phyloP scores from a whole-genome alignment of 306 rosid genomes.

The Hylodesmum podocarpum region DNA sequence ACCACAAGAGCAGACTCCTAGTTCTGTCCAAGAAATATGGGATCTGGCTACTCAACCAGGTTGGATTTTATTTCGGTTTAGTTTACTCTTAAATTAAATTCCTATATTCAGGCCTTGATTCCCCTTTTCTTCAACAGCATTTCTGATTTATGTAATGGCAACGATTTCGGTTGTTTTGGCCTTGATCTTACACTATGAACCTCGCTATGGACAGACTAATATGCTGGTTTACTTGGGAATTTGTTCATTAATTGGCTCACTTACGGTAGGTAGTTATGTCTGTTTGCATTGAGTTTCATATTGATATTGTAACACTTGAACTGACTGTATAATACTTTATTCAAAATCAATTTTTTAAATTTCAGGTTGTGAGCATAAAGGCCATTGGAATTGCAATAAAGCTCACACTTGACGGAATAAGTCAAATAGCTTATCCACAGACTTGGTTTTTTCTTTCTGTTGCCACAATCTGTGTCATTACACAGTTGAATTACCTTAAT shows the following conservation, averaged over 20 bases:
- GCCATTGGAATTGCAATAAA: conserved; percentile 95
- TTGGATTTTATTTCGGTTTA: conserved; percentile 18
- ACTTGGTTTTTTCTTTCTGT: conserved; percentile 88
- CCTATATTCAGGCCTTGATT: background rate
- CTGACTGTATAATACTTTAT: conserved; percentile 1
- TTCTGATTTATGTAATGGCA: conserved; percentile 60
- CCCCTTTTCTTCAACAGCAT: conserved; percentile 49
- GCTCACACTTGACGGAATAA: conserved; percentile 85
- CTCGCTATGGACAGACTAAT: conserved; percentile 79
- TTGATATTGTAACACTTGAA: background rate
- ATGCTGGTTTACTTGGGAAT: conserved; percentile 87
- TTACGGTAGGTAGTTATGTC: conserved; percentile 77
- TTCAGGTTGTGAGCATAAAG: conserved; percentile 90
- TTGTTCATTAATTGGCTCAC: conserved; percentile 88
- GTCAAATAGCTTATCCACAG: conserved; percentile 86
- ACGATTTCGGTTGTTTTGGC: conserved; percentile 66
- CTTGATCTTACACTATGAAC: conserved; percentile 80
- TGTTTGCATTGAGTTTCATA: background rate
- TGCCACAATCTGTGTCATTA: conserved; percentile 74
- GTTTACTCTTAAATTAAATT: background rate
- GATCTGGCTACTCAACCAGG: conserved; percentile 88
- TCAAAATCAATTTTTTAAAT: conserved; percentile 6
- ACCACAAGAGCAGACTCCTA: conserved; percentile 78
- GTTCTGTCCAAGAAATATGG: conserved; percentile 85
- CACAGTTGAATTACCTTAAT: conserved; percentile 91